A percentile compares a stretch with the other conserved stretches of the same genome.
Conservation (phyloP, 2,329 filamentous ascomycete genomes). For the Cladosporium sphaerospermum region DNA sequence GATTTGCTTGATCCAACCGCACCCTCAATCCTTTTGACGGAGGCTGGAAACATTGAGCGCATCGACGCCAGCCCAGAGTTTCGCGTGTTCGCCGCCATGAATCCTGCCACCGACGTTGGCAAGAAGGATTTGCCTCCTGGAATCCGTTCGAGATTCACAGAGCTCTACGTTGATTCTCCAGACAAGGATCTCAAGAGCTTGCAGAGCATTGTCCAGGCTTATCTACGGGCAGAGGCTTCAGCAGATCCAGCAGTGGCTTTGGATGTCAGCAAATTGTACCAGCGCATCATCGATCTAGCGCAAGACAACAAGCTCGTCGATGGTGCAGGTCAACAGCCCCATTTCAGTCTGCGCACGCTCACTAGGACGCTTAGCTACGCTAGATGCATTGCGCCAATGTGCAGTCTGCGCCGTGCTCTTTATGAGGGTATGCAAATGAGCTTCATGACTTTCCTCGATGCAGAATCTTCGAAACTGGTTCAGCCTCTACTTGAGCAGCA, state of each 20-base stretch:
- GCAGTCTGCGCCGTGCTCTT: conserved; percentile 76
- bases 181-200: conserved; percentile 83
- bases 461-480: conserved; percentile 72
- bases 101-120: conserved; percentile 93
- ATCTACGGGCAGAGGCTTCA: conserved; percentile 63
- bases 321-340: conserved; percentile 89
- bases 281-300: conserved; percentile 76
- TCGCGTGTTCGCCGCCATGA: conserved; percentile 97
- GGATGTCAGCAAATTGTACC: conserved; percentile 80
- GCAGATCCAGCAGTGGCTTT: conserved; percentile 68
- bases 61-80: conserved; percentile 88
- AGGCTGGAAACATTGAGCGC: conserved; percentile 88
- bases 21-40: conserved; percentile 82
- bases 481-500: conserved; percentile 74
- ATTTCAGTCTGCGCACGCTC: conserved; percentile 92
- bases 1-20: conserved; percentile 71
- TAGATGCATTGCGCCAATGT: conserved; percentile 73
- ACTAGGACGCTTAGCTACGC: conserved; percentile 87
- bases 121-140: conserved; percentile 90
- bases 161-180: conserved; percentile 87
- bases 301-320: conserved; percentile 83
- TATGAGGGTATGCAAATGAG: conserved; percentile 98
- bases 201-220: conserved; percentile 79
- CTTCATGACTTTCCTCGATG: conserved; percentile 82
- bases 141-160: conserved; percentile 86